Evolutionary conservation across 2,329 filamentous ascomycete genomes (phyloP).

Genomic region (Botryotinia globosa): DNA sequence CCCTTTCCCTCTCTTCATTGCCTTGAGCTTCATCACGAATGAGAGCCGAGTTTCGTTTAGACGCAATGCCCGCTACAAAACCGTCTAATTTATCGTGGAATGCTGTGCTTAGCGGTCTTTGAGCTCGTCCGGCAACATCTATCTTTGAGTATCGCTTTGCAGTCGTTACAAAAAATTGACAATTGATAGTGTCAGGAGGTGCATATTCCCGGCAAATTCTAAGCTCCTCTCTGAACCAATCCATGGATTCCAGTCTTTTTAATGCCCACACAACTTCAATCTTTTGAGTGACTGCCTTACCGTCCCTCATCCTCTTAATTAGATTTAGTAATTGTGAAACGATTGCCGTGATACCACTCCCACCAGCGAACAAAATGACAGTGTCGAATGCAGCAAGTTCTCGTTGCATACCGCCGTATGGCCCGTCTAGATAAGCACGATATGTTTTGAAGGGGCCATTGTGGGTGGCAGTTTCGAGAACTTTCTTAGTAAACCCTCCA

Average conservation of each 20-base stretch:
- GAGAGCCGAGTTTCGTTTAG: constrained; percentile 79
- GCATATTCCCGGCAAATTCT: constrained; percentile 88
- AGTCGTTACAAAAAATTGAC: constrained; percentile 91
- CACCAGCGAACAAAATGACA: constrained; percentile 87
- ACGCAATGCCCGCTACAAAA: constrained; percentile 81
- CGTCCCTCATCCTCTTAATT: constrained; percentile 95
- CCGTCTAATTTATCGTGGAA: constrained; percentile 87
- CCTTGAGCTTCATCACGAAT: constrained; percentile 80
- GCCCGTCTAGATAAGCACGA: constrained; percentile 86
- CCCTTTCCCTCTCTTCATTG: constrained; percentile 73
- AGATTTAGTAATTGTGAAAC: constrained; percentile 87
- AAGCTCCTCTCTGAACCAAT: constrained; percentile 96
- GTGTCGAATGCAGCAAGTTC: constrained; percentile 91
- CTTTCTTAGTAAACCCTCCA: constrained; percentile 81
- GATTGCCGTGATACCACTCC: constrained; percentile 89
- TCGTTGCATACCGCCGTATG: constrained; percentile 90
- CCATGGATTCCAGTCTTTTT: constrained; percentile 87
- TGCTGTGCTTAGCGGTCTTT: constrained; percentile 67
- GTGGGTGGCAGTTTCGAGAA: constrained; percentile 77
- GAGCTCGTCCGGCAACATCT: constrained; percentile 45
- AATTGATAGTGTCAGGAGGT: constrained; percentile 82
- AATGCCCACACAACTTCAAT: constrained; percentile 93
- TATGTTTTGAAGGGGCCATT: constrained; percentile 91
- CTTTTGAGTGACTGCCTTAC: constrained; percentile 86
- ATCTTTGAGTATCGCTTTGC: constrained; percentile 49